Evolutionary conservation across 129 eudicot species (phyloP), one percentile per base, ranked within the genome.

Genomic region (Arctium minus): DNA sequence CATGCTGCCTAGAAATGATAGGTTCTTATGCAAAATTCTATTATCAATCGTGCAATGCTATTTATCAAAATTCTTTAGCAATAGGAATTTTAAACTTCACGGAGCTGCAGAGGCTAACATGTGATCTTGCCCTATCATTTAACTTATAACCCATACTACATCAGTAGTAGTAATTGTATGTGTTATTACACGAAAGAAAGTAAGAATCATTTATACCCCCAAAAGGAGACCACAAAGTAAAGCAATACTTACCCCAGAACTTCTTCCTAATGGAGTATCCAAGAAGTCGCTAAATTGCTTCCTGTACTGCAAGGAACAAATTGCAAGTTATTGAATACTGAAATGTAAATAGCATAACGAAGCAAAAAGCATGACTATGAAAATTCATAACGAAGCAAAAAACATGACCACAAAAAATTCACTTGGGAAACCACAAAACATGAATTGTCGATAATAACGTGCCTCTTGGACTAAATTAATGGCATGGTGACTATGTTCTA

Each of bases 221-320:
- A 30, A 53, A 50, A 12, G 39, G 38, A 46, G 15, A 74, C 29
- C 42, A 82, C 50, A 32, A 29, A 31, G 27, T 42, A 53, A 73
- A 80, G n/a, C 17, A 32, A 72, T 70, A 88, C 97, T 93, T 80
- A 96, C 98, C 80, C 90, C 88, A 81, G 75, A 90, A 80, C 89
- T 89, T 78, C 89, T 90, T 71, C 99, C 99, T 42, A 90, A 0
- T 0, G 97, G 97, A 56, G 98, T 87, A 79, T 93, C 88, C 80
- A 86, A 69, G 60, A 93, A 92, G 75, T 89, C 90, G 76, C 70
- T 86, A 38, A 93, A 68, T 83, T 90, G 91, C 92, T 79, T 90
- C 90, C 96, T 93, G 80, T 96, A 96, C 99, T 93, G 98, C 86
- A 88, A 87, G 35, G 37, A 9, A 8, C n/a, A 38, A 76, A 72